Evolutionary conservation across 257 asterid genomes (phyloP).

Genomic region (Salvia splendens): DNA sequence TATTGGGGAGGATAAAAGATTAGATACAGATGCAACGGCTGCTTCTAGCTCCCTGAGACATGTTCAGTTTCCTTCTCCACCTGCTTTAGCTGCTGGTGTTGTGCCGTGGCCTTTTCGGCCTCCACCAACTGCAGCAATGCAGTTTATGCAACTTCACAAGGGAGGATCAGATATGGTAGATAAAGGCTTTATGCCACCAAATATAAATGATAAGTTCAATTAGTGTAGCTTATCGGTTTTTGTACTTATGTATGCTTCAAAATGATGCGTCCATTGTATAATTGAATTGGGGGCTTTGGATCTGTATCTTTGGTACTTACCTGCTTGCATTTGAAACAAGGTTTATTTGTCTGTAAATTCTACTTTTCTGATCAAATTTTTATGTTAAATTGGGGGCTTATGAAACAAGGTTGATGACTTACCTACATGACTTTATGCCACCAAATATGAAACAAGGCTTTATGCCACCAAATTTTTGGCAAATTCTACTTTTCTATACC

Average conservation of each 20-base stretch:
- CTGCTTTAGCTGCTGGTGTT: slow-evolving; percentile 47
- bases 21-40: slow-evolving; percentile 34
- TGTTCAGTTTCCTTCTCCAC: slow-evolving; percentile 45
- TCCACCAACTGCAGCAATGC: slow-evolving; percentile 34
- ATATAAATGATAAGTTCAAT: slow-evolving; percentile 38
- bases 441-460: too few relatives aligned
- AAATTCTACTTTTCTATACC: too few relatives aligned
- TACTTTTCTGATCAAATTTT: too few relatives aligned
- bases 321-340: not conserved
- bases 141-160: slow-evolving; percentile 37
- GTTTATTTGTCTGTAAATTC: too few relatives aligned
- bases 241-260: slow-evolving; percentile 1
- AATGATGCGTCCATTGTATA: not conserved
- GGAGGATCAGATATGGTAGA: slow-evolving; percentile 38
- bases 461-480: too few relatives aligned
- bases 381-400: too few relatives aligned
- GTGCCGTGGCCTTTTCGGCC: slow-evolving; percentile 61
- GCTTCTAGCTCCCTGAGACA: slow-evolving; percentile 40
- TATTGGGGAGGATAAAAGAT: slow-evolving; percentile 44
- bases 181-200: slow-evolving; percentile 38
- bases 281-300: not conserved
- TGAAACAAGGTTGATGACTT: too few relatives aligned
- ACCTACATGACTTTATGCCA: too few relatives aligned
- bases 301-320: not conserved
- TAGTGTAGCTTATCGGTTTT: not conserved